A percentile compares a stretch with the other conserved stretches of the same genome.
phyloP scores from a whole-genome alignment of 805 yeast species.

The Candida palmyrensis region DNA sequence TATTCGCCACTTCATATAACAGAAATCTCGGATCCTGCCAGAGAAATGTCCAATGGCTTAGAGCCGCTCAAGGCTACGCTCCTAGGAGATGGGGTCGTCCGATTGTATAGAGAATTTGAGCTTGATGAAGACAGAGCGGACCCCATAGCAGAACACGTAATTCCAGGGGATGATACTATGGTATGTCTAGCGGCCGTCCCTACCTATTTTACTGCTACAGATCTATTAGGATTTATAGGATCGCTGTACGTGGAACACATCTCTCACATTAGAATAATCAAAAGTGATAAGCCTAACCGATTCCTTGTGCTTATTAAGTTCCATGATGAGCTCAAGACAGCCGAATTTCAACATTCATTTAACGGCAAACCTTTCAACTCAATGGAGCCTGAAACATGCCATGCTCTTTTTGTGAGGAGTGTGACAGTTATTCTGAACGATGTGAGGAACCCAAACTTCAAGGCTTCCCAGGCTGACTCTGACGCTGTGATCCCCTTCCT shows the following conservation, averaged over 20 bases:
- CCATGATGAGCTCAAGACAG: slow-evolving; percentile 48
- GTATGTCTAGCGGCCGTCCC: slow-evolving; percentile 84
- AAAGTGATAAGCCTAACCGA: slow-evolving; percentile 61
- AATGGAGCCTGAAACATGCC: slow-evolving; percentile 86
- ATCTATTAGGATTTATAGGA: slow-evolving; percentile 76
- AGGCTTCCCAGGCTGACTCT: slow-evolving; percentile 8
- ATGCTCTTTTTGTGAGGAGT: slow-evolving; percentile 63
- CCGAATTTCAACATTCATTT: slow-evolving; percentile 57
- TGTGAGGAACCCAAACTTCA: slow-evolving; percentile 3
- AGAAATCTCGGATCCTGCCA: slow-evolving; percentile 17
- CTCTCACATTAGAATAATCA: slow-evolving; percentile 68
- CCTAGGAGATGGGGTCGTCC: slow-evolving; percentile 70
- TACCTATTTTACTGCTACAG: slow-evolving; percentile 80
- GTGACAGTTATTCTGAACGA: slow-evolving; percentile 34
- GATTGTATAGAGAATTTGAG: slow-evolving; percentile 56
- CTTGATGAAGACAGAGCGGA: slow-evolving; percentile 11
- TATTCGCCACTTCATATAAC: slow-evolving; percentile 24
- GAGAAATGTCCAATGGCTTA: slow-evolving; percentile 17
- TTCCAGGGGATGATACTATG: slow-evolving; percentile 55
- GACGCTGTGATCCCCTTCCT: slow-evolving; percentile 54
- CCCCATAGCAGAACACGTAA: slow-evolving; percentile 7
- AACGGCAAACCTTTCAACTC: slow-evolving; percentile 77
- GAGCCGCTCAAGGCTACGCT: slow-evolving; percentile 57
- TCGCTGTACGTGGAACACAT: slow-evolving; percentile 48
- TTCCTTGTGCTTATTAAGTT: slow-evolving; percentile 79